Evolutionary conservation across 106 monocot genomes (phyloP).

Genomic region (Posidonia australis): DNA sequence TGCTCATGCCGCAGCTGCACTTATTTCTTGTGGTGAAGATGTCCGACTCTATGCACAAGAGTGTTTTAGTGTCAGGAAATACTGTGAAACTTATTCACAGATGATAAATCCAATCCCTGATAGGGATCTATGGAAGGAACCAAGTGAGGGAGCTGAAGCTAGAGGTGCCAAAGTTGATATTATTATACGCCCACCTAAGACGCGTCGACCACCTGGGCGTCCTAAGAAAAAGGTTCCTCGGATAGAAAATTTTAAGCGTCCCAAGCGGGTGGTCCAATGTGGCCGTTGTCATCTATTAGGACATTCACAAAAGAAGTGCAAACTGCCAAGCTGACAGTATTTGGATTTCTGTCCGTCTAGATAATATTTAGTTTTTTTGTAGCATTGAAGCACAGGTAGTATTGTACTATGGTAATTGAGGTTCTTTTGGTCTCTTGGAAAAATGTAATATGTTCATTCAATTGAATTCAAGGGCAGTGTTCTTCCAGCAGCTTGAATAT

Average conservation of each 20-base stretch:
- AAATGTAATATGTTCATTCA: neutral
- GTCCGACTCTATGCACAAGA: slow-evolving; percentile 66
- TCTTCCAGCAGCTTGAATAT: neutral
- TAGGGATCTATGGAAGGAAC: slow-evolving; percentile 53
- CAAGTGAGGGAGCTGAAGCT: slow-evolving; percentile 30
- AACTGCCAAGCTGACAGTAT: slow-evolving; percentile 36
- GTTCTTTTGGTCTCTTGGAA: neutral
- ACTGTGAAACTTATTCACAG: slow-evolving; percentile 73
- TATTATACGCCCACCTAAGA: slow-evolving; percentile 73
- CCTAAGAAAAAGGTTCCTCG: slow-evolving; percentile 95
- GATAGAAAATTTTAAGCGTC: slow-evolving; percentile 83
- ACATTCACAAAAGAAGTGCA: slow-evolving; percentile 98
- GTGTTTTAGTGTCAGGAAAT: slow-evolving; percentile 72
- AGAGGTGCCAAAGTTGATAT: slow-evolving; percentile 47
- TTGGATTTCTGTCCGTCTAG: neutral
- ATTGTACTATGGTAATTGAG: neutral
- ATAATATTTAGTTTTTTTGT: neutral
- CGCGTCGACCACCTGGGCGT: slow-evolving; percentile 78
- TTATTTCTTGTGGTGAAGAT: slow-evolving; percentile 85
- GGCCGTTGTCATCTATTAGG: slow-evolving; percentile 95
- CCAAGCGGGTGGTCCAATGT: slow-evolving; percentile 90
- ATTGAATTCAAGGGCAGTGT: neutral
- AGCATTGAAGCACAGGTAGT: neutral
- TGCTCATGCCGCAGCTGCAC: slow-evolving; percentile 94
- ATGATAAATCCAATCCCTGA: slow-evolving; percentile 60